Base-by-base conservation (phyloP, 331 rosid species). In the Acacia pycnantha region DNA sequence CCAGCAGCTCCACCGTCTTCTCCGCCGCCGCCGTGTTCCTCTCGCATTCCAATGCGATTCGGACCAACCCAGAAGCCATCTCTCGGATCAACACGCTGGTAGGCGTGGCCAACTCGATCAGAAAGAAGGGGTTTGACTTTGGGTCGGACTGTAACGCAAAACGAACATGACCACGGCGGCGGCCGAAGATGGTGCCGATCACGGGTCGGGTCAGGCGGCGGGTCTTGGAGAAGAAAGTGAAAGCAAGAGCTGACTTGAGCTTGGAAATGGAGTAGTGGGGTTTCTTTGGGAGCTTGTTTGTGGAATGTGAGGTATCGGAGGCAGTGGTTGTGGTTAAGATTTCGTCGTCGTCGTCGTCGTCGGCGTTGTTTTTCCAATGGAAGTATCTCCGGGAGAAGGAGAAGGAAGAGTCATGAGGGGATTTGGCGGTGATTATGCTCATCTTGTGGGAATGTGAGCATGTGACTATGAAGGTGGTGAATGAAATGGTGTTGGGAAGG, bases 31-130 rank as follows among this genome's bases (percentile, higher is more conserved):
- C 70, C 4, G 80, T 24, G 51, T 79, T 85, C 79, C 82, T 90
- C 83, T 91, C 91, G 33, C 95, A 90, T 77, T 93, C 98, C 77
- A 92, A 29, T 0, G 98, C 97, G 10, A 95, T 89, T 4, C 99
- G 80, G 35, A 95, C 98, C 74, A 87, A 26, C 80, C 99, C 97
- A 1, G 98, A 93, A 1, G 97, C 99, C 99, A 95, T 95, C 69
- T 95, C 99, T 16, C 88, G 81, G 0, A 93, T 93, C 78, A 93
- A 56, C 14, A 88, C 89, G 35, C 98, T 90, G 2, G 98, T 93
- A 0, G 97, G 92, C 6, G 90, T 95, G 2, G 99, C 90, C 0
- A 95, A 86, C 79, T 95, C 88, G 27, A 95, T 86, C 1, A 95
- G 75, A 72, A 95, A 89, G 0, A 90, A 84, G 0, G 98, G 98